Conservation (phyloP, 495 filamentous ascomycete genomes). For the Talaromyces ruber region DNA sequence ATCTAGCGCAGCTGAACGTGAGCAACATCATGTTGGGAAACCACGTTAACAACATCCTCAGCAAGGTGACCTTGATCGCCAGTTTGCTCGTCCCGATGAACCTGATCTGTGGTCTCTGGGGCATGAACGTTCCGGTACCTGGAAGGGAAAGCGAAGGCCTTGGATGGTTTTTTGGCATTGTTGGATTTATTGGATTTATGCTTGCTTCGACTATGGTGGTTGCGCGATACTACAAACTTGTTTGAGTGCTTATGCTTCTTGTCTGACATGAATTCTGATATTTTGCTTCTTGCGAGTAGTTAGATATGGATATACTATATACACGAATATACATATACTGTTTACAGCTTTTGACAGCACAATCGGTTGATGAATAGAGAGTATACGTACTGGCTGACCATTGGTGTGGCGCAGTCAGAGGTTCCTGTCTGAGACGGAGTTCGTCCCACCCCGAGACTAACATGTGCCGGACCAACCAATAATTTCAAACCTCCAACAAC, state of each 20-base stretch:
- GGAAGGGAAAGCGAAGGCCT: constrained; percentile 47
- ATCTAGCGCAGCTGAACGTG: constrained; percentile 88
- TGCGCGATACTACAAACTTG: constrained; percentile 38
- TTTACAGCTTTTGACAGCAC: background rate
- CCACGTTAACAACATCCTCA: constrained; percentile 71
- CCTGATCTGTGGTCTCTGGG: constrained; percentile 88
- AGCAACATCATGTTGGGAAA: constrained; percentile 78
- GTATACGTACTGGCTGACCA: background rate
- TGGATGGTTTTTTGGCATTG: constrained; percentile 72
- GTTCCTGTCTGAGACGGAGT: background rate
- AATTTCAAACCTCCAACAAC: background rate
- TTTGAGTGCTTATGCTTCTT: constrained; percentile 16
- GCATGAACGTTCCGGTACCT: constrained; percentile 91
- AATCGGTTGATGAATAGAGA: no score
- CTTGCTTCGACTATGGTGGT: constrained; percentile 41
- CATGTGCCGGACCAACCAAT: background rate
- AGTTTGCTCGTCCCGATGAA: constrained; percentile 97
- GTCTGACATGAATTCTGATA: background rate
- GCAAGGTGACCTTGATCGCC: constrained; percentile 91
- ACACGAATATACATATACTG: background rate
- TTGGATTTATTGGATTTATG: constrained; percentile 57
- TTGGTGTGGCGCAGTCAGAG: background rate
- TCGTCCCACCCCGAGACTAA: background rate
- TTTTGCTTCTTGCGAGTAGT: background rate
- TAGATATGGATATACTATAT: background rate